Percentiles rank a stretch among this genome's conserved stretches.
phyloP scores from a whole-genome alignment of 106 monocot species.

The Platanthera guangdongensis region DNA sequence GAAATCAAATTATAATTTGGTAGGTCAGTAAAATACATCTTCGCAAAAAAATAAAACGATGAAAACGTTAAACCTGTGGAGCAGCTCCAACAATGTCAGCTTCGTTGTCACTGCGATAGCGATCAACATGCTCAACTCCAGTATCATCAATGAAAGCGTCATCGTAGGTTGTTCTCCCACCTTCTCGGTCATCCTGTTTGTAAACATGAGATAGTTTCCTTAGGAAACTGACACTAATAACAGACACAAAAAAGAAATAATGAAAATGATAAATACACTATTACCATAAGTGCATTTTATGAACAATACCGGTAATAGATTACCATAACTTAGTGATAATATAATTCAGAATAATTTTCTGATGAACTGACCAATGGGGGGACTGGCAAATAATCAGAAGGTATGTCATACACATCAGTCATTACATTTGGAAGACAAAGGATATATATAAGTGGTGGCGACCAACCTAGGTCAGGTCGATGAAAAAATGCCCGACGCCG shows the following conservation, averaged over 20 bases:
- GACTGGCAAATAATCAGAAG: neutral
- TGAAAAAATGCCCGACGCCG: too few species aligned
- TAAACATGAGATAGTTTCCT: neutral
- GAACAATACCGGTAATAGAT: neutral
- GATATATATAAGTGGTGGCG: too few species aligned
- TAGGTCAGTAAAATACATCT: neutral
- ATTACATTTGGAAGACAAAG: neutral
- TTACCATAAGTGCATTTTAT: neutral
- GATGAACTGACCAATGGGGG: neutral
- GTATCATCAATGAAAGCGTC: slow-evolving; percentile 94
- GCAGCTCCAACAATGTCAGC: slow-evolving; percentile 38
- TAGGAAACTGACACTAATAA: neutral
- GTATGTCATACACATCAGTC: neutral
- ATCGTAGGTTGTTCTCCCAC: slow-evolving; percentile 66
- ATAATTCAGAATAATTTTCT: neutral
- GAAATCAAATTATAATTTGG: neutral
- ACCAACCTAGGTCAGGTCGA: too few species aligned
- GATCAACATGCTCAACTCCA: slow-evolving; percentile 68
- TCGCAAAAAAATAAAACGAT: neutral
- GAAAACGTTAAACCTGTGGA: slow-evolving; percentile 61
- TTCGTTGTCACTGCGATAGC: slow-evolving; percentile 82
- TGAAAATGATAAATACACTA: neutral
- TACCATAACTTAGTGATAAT: neutral
- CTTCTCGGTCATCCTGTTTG: slow-evolving; percentile 80
- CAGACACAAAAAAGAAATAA: neutral